These are phyloP conservation scores for Colletotrichum brevisporum DNA, from an alignment of 2,329 filamentous ascomycete species.

Conservation along the genomic window DNA sequence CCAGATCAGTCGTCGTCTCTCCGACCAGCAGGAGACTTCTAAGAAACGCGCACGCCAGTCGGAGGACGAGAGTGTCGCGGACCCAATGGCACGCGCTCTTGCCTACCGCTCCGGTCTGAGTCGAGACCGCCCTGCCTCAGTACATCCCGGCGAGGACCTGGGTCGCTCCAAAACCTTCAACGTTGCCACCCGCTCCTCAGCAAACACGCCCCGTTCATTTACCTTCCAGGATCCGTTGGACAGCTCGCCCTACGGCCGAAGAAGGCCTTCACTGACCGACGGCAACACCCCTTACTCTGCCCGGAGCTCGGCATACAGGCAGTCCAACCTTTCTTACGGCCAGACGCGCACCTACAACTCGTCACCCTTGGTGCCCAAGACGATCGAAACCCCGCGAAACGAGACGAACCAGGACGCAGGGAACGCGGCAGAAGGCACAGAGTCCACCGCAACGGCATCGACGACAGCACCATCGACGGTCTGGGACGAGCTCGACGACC, in stretches of 20 bases:
- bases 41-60: slow-evolving; percentile 53
- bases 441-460: slow-evolving; percentile 87
- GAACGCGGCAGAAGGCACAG: slow-evolving; percentile 76
- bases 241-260: slow-evolving; percentile 45
- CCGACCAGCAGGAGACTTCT: slow-evolving; percentile 68
- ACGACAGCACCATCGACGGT: slow-evolving; percentile 92
- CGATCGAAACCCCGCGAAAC: slow-evolving; percentile 54
- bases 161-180: slow-evolving; percentile 51
- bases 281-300: slow-evolving; percentile 54
- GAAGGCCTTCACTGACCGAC: slow-evolving; percentile 65
- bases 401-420: slow-evolving; percentile 52
- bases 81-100: slow-evolving; percentile 57
- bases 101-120: slow-evolving; percentile 57
- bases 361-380: slow-evolving; percentile 69
- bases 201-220: slow-evolving; percentile 64
- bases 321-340: slow-evolving; percentile 52
- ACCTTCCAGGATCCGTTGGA: slow-evolving; percentile 60
- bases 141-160: slow-evolving; percentile 54
- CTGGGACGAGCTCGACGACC: slow-evolving; percentile 96
- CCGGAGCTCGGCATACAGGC: slow-evolving; percentile 62
- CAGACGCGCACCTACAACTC: slow-evolving; percentile 67
- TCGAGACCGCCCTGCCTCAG: slow-evolving; percentile 59
- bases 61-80: slow-evolving; percentile 58
- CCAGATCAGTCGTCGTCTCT: slow-evolving; percentile 66
- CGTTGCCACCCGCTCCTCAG: slow-evolving; percentile 52